Evolutionary conservation across 441 rosid genomes (phyloP), one percentile per base, ranked within the genome.

Genomic region (Aleurites moluccanus): DNA sequence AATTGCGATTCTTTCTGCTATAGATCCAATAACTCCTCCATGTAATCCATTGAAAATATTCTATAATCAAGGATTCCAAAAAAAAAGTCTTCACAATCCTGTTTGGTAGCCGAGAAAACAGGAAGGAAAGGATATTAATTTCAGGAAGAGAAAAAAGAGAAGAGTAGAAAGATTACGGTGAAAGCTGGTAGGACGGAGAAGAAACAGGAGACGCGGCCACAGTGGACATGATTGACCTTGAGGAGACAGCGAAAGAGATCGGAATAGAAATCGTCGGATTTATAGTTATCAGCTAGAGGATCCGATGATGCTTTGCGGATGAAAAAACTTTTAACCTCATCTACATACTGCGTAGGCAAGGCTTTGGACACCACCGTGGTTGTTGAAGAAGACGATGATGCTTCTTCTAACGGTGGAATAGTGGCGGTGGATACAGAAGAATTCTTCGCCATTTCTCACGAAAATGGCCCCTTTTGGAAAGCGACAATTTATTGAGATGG

Each of bases 1-100:
- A 74, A 86, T 75, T 1, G 92, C 76, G 64, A 91, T 73, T 76
- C 92, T 84, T 83, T 93, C 92, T 5, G 91, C 84, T 47, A 91
- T 68, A n/a, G 97, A 87, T 55, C 89, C 93, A 0, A 87, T 85
- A 2, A 87, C 83, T 50, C 92, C 98, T 67, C 98, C 98, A 64
- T 88, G 95, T 61, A 90, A 65, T 57, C 88, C 89, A 42, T 78
- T 83, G 62, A 25, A 91, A 25, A 10, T 42, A 67, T 93, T 91
- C 93, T 93, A 76, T 56, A 74, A 66, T 33, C 66, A 6, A 23
- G 55, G 57, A 18, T 3, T 42, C 7, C 8, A 9, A 16, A 15
- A 40, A 4, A 40, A 55, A 23, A 15, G 3, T 14, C 40, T 27
- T 23, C 1, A 61, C 6, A 2, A 14, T 60, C 15, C 7, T 25